Conservation (phyloP, 768 basidiomycete genomes). For the Calocybe gangraenosa region DNA sequence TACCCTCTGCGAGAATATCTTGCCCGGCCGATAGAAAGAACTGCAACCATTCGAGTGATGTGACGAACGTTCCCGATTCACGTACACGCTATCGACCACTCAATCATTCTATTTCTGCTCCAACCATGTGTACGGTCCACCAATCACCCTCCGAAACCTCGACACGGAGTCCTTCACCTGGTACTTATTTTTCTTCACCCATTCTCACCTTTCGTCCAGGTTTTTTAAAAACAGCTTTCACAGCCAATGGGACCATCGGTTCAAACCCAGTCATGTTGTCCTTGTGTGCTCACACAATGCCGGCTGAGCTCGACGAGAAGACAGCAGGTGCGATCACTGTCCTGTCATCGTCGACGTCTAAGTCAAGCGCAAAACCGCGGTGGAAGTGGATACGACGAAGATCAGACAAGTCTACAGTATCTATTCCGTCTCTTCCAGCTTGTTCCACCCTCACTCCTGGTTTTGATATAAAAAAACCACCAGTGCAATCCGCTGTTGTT, state of each 20-base stretch:
- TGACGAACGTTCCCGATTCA: background rate
- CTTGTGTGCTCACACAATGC: slow-evolving; percentile 1
- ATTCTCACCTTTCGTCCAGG: background rate
- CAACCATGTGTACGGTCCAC: slow-evolving; percentile 1
- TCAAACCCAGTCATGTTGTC: background rate
- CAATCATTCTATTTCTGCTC: slow-evolving; percentile 13
- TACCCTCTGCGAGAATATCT: background rate
- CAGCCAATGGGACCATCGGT: background rate
- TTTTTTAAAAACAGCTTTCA: background rate
- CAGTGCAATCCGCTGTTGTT: no score
- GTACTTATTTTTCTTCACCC: slow-evolving; percentile 1
- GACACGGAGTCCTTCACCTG: slow-evolving; percentile 1
- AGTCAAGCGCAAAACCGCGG: slow-evolving; percentile 1
- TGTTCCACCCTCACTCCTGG: background rate
- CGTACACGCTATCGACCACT: slow-evolving; percentile 4
- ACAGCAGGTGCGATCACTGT: background rate
- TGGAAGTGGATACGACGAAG: slow-evolving; percentile 10
- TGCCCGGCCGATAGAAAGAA: background rate
- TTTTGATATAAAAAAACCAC: no score
- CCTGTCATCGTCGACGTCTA: background rate
- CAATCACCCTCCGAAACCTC: slow-evolving; percentile 5
- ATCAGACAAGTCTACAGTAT: background rate
- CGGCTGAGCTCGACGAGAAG: slow-evolving; percentile 2
- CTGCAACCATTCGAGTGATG: background rate
- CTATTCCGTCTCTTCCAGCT: background rate